These are phyloP conservation scores for Chenopodium suecicum DNA, from an alignment of 148 eudicot species.

Conservation along the genomic window DNA sequence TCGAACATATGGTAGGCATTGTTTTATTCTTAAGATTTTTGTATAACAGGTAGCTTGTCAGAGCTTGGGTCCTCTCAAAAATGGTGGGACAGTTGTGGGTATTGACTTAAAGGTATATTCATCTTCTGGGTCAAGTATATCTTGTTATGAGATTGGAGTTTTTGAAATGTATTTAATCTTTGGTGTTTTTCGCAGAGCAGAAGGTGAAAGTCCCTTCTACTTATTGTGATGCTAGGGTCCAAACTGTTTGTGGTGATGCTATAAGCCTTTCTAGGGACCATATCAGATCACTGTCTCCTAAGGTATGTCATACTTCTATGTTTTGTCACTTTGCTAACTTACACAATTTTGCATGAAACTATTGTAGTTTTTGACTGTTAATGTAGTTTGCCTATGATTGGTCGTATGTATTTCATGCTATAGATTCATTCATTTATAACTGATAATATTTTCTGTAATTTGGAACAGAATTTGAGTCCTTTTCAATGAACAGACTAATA, in stretches of 20 bases:
- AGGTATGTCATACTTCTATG: conserved; percentile 39
- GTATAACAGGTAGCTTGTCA: conserved; percentile 72
- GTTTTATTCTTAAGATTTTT: not conserved
- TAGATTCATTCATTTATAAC: not conserved
- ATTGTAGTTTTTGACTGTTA: not conserved
- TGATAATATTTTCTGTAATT: no score
- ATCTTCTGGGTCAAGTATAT: conserved; percentile 7
- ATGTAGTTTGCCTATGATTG: not conserved
- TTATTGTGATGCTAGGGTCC: conserved; percentile 82
- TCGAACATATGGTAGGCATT: conserved; percentile 24
- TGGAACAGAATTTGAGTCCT: no score
- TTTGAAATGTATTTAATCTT: not conserved
- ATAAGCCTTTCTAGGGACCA: conserved; percentile 61
- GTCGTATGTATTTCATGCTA: not conserved
- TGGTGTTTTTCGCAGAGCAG: conserved; percentile 55
- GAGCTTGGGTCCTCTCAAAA: conserved; percentile 66
- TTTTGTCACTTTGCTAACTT: not conserved
- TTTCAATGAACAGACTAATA: no score
- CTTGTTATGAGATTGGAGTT: not conserved
- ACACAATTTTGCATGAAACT: not conserved
- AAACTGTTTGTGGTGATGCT: conserved; percentile 81
- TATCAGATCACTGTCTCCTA: conserved; percentile 66
- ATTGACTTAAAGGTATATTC: conserved; percentile 66
- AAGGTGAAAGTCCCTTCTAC: conserved; percentile 82
- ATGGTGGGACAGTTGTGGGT: conserved; percentile 75